Base-by-base conservation (phyloP, 75 land plant species). In the Picea glauca region DNA sequence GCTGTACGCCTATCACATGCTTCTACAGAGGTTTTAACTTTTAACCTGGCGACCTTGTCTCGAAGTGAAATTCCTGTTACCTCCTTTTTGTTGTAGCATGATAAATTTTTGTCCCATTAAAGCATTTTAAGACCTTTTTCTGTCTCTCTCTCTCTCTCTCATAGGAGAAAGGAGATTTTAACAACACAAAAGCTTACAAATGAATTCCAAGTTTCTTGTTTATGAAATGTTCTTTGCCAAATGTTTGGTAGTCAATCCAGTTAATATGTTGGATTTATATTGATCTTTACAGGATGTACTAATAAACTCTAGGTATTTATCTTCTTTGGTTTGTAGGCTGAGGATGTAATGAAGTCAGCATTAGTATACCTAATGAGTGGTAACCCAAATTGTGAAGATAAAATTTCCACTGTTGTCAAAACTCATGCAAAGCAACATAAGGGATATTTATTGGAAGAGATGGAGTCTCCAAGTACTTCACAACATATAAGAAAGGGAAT, bases 1-100 rank as follows among this genome's bases (percentile, higher is more conserved):
- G 92, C 96, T n/a, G 83, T 81, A 68, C 82, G 96, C 26, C 77
- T 94, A 2, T 79, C 85, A 11, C 88, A 79, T 11, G 96, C 91
- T 20, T 88, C 87, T 66, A 12, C 4, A 13, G 85, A 92, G 93
- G 96, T 93, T 54, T 54, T 62, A 50, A 56, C 8, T 93, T 54
- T 54, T 62, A 50, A 56, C 8, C 35, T 57, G 59, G 58, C 5
- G 59, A 58, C 76, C 59, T 58, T 30, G 33, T 75, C 54, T 75
- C 18, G 3, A 54, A 30, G 30, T 73, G 75, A 26, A 54, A 54
- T 46, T 11, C 75, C 5, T 26, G 14, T n/a, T 50, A 46, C 58
- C 13, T 3, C 4, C 43, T 73, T 46, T 73, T n/a, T 62, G 63
- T 9, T 50, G 12, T 50, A 50, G 9, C 9, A 46, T 46, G 54